These are phyloP conservation scores for Ascosphaera acerosa DNA, from an alignment of 2,329 filamentous ascomycete genomes.

Conservation along the genomic window DNA sequence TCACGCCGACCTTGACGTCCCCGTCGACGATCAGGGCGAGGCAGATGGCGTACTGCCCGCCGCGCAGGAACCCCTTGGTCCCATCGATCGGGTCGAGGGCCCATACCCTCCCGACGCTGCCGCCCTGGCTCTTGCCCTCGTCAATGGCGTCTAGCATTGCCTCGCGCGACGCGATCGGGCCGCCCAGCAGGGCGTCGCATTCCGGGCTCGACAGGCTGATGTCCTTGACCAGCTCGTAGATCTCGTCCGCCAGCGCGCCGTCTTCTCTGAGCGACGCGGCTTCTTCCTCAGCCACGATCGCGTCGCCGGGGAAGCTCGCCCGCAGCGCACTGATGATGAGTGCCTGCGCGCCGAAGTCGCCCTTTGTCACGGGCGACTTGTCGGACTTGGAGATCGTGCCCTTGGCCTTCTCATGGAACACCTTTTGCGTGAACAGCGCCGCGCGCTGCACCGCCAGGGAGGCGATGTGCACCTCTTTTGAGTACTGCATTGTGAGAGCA, in stretches of 20 bases:
- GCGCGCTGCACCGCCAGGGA: constrained; percentile 76
- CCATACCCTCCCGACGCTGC: constrained; percentile 43
- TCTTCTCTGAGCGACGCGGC: constrained; percentile 54
- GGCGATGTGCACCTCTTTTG: constrained; percentile 56
- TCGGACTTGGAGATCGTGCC: constrained; percentile 87
- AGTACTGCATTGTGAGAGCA: constrained; percentile 41
- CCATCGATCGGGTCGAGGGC: constrained; percentile 93
- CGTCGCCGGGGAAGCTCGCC: constrained; percentile 70
- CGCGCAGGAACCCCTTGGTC: constrained; percentile 87
- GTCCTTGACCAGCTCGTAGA: constrained; percentile 61
- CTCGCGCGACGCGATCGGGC: constrained; percentile 38
- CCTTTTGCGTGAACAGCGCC: constrained; percentile 45
- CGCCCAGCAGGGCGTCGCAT: constrained; percentile 43
- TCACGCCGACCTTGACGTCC: constrained; percentile 75
- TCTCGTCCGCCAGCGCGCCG: constrained; percentile 39
- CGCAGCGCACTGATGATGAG: constrained; percentile 80
- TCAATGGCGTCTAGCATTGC: constrained; percentile 33
- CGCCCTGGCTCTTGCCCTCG: constrained; percentile 22
- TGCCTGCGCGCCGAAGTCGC: constrained; percentile 92
- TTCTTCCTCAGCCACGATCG: constrained; percentile 90
- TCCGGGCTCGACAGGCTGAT: constrained; percentile 41
- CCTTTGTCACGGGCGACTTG: constrained; percentile 88
- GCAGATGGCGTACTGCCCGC: constrained; percentile 92
- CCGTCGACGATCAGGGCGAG: constrained; percentile 80
- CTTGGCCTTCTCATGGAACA: constrained; percentile 75